Percentiles rank a stretch among this genome's conserved stretches.
These are phyloP conservation scores for Neurospora intermedia DNA, from an alignment of 495 filamentous ascomycete species.

Conservation along the genomic window DNA sequence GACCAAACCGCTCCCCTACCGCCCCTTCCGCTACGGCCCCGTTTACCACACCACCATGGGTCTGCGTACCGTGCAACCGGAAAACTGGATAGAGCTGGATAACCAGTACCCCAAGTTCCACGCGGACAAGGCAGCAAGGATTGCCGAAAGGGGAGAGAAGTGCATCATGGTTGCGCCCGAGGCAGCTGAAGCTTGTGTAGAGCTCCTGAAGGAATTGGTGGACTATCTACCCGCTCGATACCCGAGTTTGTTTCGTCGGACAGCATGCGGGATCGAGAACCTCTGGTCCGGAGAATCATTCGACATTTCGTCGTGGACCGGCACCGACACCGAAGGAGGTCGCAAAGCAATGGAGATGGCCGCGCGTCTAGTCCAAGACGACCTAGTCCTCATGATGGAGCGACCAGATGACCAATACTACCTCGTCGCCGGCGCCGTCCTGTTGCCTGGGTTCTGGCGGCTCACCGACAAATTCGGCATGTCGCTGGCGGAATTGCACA, in stretches of 20 bases:
- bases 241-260: conserved; percentile 59
- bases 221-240: conserved; percentile 75
- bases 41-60: conserved; percentile 71
- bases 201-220: conserved; percentile 67
- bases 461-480: conserved; percentile 79
- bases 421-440: conserved; percentile 66
- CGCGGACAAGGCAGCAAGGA: conserved; percentile 58
- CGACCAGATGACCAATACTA: conserved; percentile 66
- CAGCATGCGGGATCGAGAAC: conserved; percentile 58
- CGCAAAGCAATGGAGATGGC: conserved; percentile 57
- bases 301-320: conserved; percentile 34
- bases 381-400: conserved; percentile 82
- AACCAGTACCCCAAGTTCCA: conserved; percentile 73
- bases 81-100: conserved; percentile 86
- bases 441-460: conserved; percentile 82
- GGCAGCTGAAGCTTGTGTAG: conserved; percentile 65
- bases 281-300: conserved; percentile 62
- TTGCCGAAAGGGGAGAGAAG: conserved; percentile 57
- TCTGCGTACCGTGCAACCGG: conserved; percentile 62
- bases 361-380: conserved; percentile 71
- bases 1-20: conserved; percentile 73
- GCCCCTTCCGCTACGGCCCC: conserved; percentile 75
- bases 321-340: neutral
- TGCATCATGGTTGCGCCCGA: conserved; percentile 64
- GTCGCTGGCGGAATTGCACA: conserved; percentile 75